These are phyloP conservation scores for Neopestalotiopsis clavispora DNA, from an alignment of 2,329 filamentous ascomycete genomes.

Conservation along the genomic window DNA sequence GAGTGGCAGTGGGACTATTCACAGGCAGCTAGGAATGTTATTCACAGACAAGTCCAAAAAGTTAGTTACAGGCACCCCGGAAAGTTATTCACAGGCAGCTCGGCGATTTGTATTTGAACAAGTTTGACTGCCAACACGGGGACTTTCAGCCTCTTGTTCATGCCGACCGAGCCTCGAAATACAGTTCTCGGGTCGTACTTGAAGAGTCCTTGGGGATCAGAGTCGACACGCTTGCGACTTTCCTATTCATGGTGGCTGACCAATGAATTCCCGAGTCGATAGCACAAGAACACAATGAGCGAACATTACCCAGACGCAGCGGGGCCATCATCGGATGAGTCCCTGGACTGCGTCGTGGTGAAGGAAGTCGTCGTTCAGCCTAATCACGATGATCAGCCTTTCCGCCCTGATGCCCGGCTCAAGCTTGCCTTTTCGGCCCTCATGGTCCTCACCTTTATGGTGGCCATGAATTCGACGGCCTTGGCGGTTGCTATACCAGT, in stretches of 20 bases:
- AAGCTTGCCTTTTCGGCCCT: slow-evolving; percentile 11
- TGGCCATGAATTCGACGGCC: background rate
- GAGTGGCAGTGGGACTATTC: background rate
- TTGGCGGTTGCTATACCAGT: slow-evolving; percentile 11
- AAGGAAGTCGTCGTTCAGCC: background rate
- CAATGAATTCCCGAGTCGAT: background rate
- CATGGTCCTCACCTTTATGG: slow-evolving; percentile 9
- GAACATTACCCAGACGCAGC: background rate
- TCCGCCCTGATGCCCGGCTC: background rate
- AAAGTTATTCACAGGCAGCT: background rate
- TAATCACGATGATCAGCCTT: background rate
- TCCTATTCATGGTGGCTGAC: background rate
- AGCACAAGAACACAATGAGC: background rate
- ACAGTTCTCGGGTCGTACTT: background rate
- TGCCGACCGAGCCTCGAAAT: background rate
- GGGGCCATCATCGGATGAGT: background rate
- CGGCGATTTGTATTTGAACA: background rate
- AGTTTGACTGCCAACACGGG: background rate
- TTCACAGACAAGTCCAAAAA: no score
- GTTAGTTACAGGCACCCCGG: no score
- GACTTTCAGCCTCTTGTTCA: background rate
- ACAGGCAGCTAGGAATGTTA: background rate
- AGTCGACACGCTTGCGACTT: background rate
- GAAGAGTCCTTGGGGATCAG: background rate
- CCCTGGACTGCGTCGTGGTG: background rate